Base-by-base conservation (phyloP, 2,329 filamentous ascomycete genomes). In the Pseudofabraea citricarpa region DNA sequence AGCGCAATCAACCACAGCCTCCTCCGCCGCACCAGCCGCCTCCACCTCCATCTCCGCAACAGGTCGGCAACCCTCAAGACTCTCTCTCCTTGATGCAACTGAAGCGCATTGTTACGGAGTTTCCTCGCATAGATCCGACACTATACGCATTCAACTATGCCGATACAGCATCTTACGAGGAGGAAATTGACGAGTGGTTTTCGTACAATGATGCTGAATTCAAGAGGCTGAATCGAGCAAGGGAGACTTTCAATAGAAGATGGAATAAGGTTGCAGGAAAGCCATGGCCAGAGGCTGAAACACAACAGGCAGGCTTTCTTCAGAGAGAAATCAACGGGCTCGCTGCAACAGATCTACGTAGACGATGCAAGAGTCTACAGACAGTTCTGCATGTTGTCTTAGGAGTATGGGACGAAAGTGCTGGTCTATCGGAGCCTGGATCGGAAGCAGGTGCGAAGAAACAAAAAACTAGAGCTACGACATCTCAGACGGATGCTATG, bases 101-200 rank as follows among this genome's bases (percentile, higher is more conserved):
- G 39, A 77, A 80, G 51, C 80, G 79, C 52, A 77, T 90, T 42
- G 83, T 90, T 15, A 78, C 81, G 49, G 86, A 90, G 46, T 81
- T 88, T 53, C 85, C 85, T 13, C 79, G 78, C 50, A 61, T 73
- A 40, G 85, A 90, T 52, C 77, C 84, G 39, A 72, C 76, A 33
- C 80, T 81, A 9, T 98, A 98, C 70, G 90, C 93, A 48, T 98
- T 95, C 62, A 79, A 78, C 50, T 91, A 91, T 67, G 70, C 77
- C 20, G 86, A 91, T 63, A 76, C 77, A 44, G 82, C 83, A 18
- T 71, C 80, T 1, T 84, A 95, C 55, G 81, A 87, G 15, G 88
- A 93, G 51, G 93, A 98, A 70, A 74, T 98, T 37, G 89, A 97
- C 61, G 93, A 98, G 68, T 98, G 93, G 93, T 98, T 98, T 65